Percentiles rank a stretch among this genome's conserved stretches.
Conservation (phyloP, 2,329 filamentous ascomycete genomes). For the Ascochyta pisi region DNA sequence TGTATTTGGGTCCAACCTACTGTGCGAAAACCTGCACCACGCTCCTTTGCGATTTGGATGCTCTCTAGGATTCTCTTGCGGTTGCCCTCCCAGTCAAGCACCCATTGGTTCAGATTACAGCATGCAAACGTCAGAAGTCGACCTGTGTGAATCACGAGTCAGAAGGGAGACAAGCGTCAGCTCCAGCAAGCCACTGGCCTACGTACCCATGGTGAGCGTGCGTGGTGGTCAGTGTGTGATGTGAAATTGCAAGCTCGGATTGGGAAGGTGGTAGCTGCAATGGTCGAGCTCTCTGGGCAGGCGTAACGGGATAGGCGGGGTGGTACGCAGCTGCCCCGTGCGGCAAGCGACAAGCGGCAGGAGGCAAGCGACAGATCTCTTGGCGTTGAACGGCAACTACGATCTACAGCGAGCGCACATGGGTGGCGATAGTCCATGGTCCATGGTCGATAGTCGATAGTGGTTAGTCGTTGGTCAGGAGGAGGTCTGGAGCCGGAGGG, state of each 20-base stretch:
- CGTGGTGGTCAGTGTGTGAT: neutral
- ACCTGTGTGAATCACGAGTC: conserved; percentile 9
- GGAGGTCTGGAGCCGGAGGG: no score
- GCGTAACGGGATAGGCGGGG: conserved; percentile 13
- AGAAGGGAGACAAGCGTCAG: neutral
- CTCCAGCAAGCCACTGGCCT: neutral
- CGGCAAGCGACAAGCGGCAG: conserved; percentile 3
- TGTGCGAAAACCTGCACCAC: conserved; percentile 13
- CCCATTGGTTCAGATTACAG: conserved; percentile 42
- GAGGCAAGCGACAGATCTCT: conserved; percentile 5
- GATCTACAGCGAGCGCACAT: conserved; percentile 3
- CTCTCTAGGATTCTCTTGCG: conserved; percentile 67
- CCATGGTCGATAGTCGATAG: no score
- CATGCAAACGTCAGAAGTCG: conserved; percentile 38
- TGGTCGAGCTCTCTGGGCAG: conserved; percentile 6
- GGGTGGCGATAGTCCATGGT: no score
- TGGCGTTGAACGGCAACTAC: conserved; percentile 1
- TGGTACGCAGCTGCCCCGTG: conserved; percentile 11
- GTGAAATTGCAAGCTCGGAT: neutral
- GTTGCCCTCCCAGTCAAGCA: conserved; percentile 61
- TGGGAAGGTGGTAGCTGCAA: conserved; percentile 5
- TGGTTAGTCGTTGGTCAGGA: no score
- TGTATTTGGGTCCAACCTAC: conserved; percentile 53
- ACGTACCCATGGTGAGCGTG: conserved; percentile 11
- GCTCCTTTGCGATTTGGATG: conserved; percentile 63